Percentiles rank a stretch among this genome's conserved stretches.
These are phyloP conservation scores for Endoconidiophora laricicola DNA, from an alignment of 2,329 filamentous ascomycete species.

Conservation along the genomic window DNA sequence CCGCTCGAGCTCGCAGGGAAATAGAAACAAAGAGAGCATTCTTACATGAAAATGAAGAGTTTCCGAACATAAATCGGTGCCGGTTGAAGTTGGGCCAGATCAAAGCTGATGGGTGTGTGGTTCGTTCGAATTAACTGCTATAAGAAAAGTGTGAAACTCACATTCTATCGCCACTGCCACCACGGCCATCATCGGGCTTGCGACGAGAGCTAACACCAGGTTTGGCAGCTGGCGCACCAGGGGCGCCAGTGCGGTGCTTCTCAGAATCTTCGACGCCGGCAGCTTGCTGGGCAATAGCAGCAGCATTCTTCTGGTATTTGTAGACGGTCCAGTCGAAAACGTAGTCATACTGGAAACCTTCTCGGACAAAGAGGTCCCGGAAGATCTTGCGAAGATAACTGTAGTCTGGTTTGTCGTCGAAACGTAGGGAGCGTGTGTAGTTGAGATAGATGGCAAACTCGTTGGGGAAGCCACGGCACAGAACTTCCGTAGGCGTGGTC, in stretches of 20 bases:
- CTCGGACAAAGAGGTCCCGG: slow-evolving; percentile 95
- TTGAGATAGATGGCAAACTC: slow-evolving; percentile 99
- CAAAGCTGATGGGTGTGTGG: neutral
- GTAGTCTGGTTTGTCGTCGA: slow-evolving; percentile 99
- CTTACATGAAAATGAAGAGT: slow-evolving; percentile 16
- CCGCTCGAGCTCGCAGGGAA: neutral
- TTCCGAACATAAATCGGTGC: slow-evolving; percentile 9
- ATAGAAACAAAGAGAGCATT: neutral
- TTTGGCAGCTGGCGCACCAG: slow-evolving; percentile 38
- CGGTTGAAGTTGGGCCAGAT: neutral
- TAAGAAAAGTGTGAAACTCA: slow-evolving; percentile 8
- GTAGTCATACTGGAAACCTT: slow-evolving; percentile 99
- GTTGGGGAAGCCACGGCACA: slow-evolving; percentile 97
- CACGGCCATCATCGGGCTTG: slow-evolving; percentile 2
- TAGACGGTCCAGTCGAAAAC: slow-evolving; percentile 99
- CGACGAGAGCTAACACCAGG: neutral
- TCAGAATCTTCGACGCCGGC: slow-evolving; percentile 57
- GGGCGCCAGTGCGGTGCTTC: slow-evolving; percentile 53
- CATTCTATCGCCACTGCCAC: neutral
- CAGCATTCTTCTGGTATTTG: slow-evolving; percentile 99
- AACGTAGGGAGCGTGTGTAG: slow-evolving; percentile 95
- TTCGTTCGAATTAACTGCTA: no score
- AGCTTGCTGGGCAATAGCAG: slow-evolving; percentile 75
- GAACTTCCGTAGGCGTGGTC: slow-evolving; percentile 95
- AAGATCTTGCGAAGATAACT: slow-evolving; percentile 99